Evolutionary conservation across 2,329 filamentous ascomycete species (phyloP).

Genomic region (Scedosporium apiospermum): DNA sequence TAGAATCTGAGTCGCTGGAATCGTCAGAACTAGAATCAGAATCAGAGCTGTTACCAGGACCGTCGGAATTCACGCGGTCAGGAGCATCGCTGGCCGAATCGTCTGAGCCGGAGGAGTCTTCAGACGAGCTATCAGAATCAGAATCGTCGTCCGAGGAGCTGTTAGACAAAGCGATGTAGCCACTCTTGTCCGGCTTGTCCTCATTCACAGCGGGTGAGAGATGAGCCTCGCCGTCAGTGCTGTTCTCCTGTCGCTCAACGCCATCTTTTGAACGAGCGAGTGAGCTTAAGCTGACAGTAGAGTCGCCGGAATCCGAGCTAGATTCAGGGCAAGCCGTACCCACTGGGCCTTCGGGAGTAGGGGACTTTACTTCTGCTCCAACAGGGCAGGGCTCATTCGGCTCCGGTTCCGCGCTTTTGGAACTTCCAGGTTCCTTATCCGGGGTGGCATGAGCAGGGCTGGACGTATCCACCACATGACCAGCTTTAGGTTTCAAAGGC

Average conservation of each 20-base stretch:
- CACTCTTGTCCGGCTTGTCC: not conserved
- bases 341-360: not conserved
- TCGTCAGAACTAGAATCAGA: conserved; percentile 3
- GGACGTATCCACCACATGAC: not conserved
- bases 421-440: conserved; percentile 11
- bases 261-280: not conserved
- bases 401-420: conserved; percentile 26
- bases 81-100: not conserved
- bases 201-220: not conserved
- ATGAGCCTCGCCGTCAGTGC: not conserved
- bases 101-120: not conserved
- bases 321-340: conserved; percentile 11
- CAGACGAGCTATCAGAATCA: conserved; percentile 10
- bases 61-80: not conserved
- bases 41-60: not conserved
- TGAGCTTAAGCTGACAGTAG: not conserved
- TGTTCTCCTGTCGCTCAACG: not conserved
- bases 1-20: conserved; percentile 1
- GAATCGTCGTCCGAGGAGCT: conserved; percentile 7
- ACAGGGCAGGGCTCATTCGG: conserved; percentile 11
- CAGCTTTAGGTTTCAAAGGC: not conserved
- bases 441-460: conserved; percentile 9
- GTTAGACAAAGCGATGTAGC: not conserved
- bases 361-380: no score
- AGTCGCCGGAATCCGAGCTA: not conserved